phyloP scores from a whole-genome alignment of 2,329 filamentous ascomycete genomes.

The Aspergillus chevalieri region DNA sequence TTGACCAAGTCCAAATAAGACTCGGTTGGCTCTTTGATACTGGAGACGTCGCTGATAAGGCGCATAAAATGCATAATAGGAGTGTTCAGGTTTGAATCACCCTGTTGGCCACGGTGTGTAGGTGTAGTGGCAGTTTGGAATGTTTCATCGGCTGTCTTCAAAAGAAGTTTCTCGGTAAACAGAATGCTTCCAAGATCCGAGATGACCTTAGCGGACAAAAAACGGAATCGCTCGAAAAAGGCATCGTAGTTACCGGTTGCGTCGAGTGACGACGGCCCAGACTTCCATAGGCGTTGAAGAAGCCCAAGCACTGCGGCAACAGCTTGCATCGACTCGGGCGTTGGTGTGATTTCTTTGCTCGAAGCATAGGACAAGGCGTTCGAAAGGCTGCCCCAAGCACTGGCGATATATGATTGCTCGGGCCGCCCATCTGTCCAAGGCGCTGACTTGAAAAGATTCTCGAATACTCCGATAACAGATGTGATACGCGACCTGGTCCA shows the following conservation, averaged over 20 bases:
- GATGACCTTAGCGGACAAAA: conserved; percentile 48
- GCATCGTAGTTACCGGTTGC: conserved; percentile 21
- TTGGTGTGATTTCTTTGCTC: conserved; percentile 85
- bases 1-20: conserved; percentile 26
- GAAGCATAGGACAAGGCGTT: conserved; percentile 55
- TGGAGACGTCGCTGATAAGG: conserved; percentile 21
- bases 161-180: conserved; percentile 47
- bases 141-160: conserved; percentile 50
- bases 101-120: conserved; percentile 23
- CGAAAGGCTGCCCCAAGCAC: conserved; percentile 57
- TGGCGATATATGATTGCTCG: conserved; percentile 42
- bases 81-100: conserved; percentile 25
- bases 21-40: conserved; percentile 12
- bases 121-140: conserved; percentile 42
- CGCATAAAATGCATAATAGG: conserved; percentile 37
- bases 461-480: conserved; percentile 58
- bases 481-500: conserved; percentile 73
- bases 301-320: conserved; percentile 66
- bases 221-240: conserved; percentile 47
- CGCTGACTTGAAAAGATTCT: conserved; percentile 47
- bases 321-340: conserved; percentile 73
- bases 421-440: conserved; percentile 44
- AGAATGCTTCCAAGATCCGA: conserved; percentile 44
- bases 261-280: conserved; percentile 40
- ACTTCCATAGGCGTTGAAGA: conserved; percentile 63